phyloP scores from a whole-genome alignment of 768 basidiomycete species.

The Suillus hirtellus region DNA sequence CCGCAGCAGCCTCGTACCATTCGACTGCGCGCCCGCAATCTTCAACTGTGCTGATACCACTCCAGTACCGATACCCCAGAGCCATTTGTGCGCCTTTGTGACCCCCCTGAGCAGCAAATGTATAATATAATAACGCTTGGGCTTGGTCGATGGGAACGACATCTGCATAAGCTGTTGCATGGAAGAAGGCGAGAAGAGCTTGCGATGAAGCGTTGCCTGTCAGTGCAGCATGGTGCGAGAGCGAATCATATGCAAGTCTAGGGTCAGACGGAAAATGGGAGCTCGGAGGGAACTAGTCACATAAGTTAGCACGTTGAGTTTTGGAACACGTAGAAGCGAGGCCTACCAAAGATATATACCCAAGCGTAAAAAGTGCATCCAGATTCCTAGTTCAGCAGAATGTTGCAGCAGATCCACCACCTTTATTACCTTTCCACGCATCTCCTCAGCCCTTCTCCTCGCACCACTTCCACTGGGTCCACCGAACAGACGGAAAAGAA shows the following conservation, averaged over 20 bases:
- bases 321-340: neutral
- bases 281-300: constrained; percentile 69
- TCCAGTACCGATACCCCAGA: constrained; percentile 92
- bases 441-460: constrained; percentile 65
- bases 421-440: constrained; percentile 72
- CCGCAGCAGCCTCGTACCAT: constrained; percentile 91
- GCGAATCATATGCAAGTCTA: constrained; percentile 60
- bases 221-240: constrained; percentile 57
- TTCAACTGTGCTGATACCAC: constrained; percentile 89
- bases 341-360: constrained; percentile 66
- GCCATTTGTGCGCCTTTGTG: constrained; percentile 91
- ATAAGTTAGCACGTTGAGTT: neutral
- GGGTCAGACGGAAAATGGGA: constrained; percentile 63
- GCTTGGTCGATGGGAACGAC: constrained; percentile 68
- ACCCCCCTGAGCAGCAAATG: constrained; percentile 88
- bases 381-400: constrained; percentile 72
- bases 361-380: constrained; percentile 72
- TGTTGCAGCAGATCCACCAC: constrained; percentile 79
- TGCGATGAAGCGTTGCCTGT: constrained; percentile 90
- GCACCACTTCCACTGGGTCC: constrained; percentile 42
- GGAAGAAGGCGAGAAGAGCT: constrained; percentile 82
- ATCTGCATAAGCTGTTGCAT: constrained; percentile 79
- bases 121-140: constrained; percentile 88
- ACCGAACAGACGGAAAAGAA: constrained; percentile 44
- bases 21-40: constrained; percentile 79